These are phyloP conservation scores for Geotrichum klebahnii DNA, from an alignment of 1,139 yeast genomes.

Conservation along the genomic window DNA sequence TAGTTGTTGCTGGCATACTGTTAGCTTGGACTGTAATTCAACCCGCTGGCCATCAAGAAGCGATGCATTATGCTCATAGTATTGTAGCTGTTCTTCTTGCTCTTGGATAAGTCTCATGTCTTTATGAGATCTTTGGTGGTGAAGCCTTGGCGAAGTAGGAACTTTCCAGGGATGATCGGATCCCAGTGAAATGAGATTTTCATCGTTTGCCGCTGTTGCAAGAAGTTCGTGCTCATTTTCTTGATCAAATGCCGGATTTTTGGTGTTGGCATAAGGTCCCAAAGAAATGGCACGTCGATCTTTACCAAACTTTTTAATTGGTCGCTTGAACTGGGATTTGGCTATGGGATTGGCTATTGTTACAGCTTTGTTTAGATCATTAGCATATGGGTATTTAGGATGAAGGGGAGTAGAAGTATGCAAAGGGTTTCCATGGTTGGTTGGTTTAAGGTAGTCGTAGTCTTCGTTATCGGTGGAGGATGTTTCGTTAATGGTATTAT, in stretches of 20 bases:
- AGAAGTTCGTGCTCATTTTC: conserved; percentile 7
- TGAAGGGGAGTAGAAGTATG: conserved; percentile 19
- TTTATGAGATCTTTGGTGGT: conserved; percentile 4
- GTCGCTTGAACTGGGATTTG: not conserved
- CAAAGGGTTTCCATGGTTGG: conserved; percentile 8
- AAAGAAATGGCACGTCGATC: conserved; percentile 6
- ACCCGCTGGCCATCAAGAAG: conserved; percentile 20
- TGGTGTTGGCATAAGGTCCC: not conserved
- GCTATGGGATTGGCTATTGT: not conserved
- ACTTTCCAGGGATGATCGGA: conserved; percentile 17
- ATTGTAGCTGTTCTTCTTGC: conserved; percentile 23
- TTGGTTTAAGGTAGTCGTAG: conserved; percentile 2
- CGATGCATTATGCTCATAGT: conserved; percentile 22
- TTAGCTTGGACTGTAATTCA: conserved; percentile 18
- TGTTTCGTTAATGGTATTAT: not conserved
- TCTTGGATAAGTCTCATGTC: conserved; percentile 17
- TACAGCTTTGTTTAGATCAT: conserved; percentile 7
- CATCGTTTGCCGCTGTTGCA: conserved; percentile 1
- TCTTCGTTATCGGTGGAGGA: conserved; percentile 2
- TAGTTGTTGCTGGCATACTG: conserved; percentile 15
- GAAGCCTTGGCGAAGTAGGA: conserved; percentile 1
- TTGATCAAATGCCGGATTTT: conserved; percentile 3
- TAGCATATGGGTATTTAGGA: conserved; percentile 4
- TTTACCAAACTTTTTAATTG: conserved; percentile 3
- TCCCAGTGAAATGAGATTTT: not conserved